A percentile compares a stretch with the other conserved stretches of the same genome.
phyloP scores from a whole-genome alignment of 495 filamentous ascomycete species.

The Trichocladium antarcticum region DNA sequence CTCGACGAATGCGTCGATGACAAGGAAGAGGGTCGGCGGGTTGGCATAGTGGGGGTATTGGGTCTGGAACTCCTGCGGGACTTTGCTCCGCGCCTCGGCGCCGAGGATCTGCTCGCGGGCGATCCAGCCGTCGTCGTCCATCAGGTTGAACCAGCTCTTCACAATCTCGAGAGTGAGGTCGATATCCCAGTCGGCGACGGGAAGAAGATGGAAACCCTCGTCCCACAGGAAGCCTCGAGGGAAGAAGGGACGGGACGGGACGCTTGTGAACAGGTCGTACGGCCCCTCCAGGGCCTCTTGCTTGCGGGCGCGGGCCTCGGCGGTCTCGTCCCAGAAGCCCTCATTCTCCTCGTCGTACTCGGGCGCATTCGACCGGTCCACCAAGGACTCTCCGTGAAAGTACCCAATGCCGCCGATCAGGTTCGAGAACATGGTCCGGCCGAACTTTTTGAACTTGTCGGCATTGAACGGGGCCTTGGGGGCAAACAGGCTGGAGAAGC shows the following conservation, averaged over 20 bases:
- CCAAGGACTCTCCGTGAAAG: slow-evolving; percentile 76
- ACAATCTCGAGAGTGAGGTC: slow-evolving; percentile 87
- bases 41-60: slow-evolving; percentile 98
- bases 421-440: slow-evolving; percentile 85
- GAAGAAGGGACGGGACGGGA: slow-evolving; percentile 92
- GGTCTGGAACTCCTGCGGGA: slow-evolving; percentile 86
- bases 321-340: slow-evolving; percentile 91
- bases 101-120: slow-evolving; percentile 93
- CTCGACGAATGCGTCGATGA: slow-evolving; percentile 70
- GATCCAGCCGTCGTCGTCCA: slow-evolving; percentile 98
- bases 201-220: slow-evolving; percentile 91
- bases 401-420: slow-evolving; percentile 90
- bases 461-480: slow-evolving; percentile 66
- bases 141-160: slow-evolving; percentile 88
- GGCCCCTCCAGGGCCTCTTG: slow-evolving; percentile 66
- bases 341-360: slow-evolving; percentile 96
- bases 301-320: slow-evolving; percentile 52
- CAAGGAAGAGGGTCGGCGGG: slow-evolving; percentile 90
- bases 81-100: slow-evolving; percentile 88
- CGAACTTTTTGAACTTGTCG: slow-evolving; percentile 65
- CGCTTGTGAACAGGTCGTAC: slow-evolving; percentile 80
- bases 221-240: slow-evolving; percentile 96
- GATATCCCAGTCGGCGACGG: slow-evolving; percentile 85
- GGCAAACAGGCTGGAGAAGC: slow-evolving; percentile 61
- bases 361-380: slow-evolving; percentile 78